Percentiles rank a stretch among this genome's conserved stretches.
These are phyloP conservation scores for Malassezia furfur DNA, from an alignment of 1,284 basidiomycete genomes.

Conservation along the genomic window DNA sequence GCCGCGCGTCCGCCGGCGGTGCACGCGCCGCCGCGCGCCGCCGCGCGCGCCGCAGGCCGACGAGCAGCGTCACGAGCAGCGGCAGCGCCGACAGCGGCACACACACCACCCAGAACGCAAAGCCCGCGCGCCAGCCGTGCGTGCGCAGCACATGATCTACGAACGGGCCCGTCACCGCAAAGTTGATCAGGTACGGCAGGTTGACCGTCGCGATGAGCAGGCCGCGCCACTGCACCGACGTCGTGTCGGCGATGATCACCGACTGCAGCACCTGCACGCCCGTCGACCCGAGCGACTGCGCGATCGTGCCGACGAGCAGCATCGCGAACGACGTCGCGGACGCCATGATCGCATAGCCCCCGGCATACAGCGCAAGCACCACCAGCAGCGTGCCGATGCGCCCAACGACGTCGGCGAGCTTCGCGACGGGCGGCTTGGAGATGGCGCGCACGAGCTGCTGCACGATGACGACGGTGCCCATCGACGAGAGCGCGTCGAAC, in stretches of 20 bases:
- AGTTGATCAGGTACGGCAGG: constrained; percentile 60
- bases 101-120: constrained; percentile 52
- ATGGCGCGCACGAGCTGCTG: constrained; percentile 54
- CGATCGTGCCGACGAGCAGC: constrained; percentile 54
- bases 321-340: constrained; percentile 56
- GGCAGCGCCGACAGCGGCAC: constrained; percentile 40
- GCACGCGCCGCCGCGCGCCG: constrained; percentile 18
- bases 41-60: constrained; percentile 35
- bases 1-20: not conserved
- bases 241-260: constrained; percentile 60
- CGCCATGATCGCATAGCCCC: constrained; percentile 61
- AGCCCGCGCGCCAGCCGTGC: constrained; percentile 64
- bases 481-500: constrained; percentile 47
- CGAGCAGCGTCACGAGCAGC: constrained; percentile 33
- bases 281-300: constrained; percentile 50
- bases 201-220: constrained; percentile 56
- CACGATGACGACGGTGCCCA: constrained; percentile 48
- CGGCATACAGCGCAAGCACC: constrained; percentile 52
- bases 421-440: constrained; percentile 70
- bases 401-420: constrained; percentile 61
- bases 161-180: constrained; percentile 59
- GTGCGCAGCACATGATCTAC: constrained; percentile 55
- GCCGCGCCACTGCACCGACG: constrained; percentile 67
- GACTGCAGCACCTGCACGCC: constrained; percentile 51
- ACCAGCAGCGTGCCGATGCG: constrained; percentile 56